Evolutionary conservation across 345 rosid genomes (phyloP), one percentile per base, ranked within the genome.

Genomic region (Citrus mangshanensis): DNA sequence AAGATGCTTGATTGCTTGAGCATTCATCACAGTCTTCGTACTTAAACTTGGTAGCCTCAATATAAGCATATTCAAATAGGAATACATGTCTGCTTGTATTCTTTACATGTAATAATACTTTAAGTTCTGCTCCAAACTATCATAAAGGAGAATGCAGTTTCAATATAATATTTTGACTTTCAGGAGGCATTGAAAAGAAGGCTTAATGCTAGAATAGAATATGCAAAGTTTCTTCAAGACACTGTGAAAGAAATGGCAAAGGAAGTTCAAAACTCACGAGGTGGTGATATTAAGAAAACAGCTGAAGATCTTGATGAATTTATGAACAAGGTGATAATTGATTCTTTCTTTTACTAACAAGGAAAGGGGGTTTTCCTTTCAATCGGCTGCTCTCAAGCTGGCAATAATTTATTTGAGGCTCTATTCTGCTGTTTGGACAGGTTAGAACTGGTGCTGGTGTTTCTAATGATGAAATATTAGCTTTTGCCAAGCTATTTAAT

Each of bases 181-280:
- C 77, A 95, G 98, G 98, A 95, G 79, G 91, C 87, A 65, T 86
- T 95, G 78, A 95, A 95, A 92, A 85, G 97, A 84, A 87, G 87
- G 84, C 86, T 95, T 51, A 92, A 85, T 88, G 98, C 98, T 30
- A 95, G 98, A 84, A 92, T 95, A 82, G 98, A 92, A 81, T 93
- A 93, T 83, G 98, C 98, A 74, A 95, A 93, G 91, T 95, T 95
- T 88, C 97, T 95, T 66, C 98, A 95, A 82, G 98, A 93, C 77
- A 95, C 98, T 2, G 98, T 92, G 68, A 93, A 92, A 84, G 98
- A 95, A 91, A 95, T 95, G 98, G 98, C 98, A 83, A 95, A 93
- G 86, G 98, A 95, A 89, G 90, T 95, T 80, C 98, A 95, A 78
- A 90, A 81, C 81, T 89, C 95, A 1, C 90, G 97, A 73, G 93